phyloP scores from a whole-genome alignment of 2,329 filamentous ascomycete species.

The Paecilomyces formosus region DNA sequence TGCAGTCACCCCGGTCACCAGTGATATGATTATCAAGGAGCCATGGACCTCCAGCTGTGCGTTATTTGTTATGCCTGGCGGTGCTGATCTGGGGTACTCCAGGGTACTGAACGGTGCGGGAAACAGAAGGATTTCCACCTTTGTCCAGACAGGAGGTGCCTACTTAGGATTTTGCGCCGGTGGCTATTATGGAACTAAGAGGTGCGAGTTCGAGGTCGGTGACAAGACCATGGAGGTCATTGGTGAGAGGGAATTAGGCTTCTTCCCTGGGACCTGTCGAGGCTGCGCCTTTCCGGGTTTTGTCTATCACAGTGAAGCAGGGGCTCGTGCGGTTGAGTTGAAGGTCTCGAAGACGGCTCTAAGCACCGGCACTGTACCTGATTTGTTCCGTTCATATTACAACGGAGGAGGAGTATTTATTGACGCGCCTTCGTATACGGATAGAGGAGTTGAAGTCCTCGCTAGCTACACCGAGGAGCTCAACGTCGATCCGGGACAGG shows the following conservation, averaged over 20 bases:
- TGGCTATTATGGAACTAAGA: slow-evolving; percentile 75
- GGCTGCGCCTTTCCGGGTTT: slow-evolving; percentile 87
- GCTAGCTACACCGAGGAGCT: slow-evolving; percentile 71
- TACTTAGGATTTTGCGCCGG: slow-evolving; percentile 93
- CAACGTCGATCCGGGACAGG: slow-evolving; percentile 66
- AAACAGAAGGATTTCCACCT: slow-evolving; percentile 76
- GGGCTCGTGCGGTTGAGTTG: slow-evolving; percentile 65
- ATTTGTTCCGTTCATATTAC: slow-evolving; percentile 70
- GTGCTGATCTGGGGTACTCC: slow-evolving; percentile 90
- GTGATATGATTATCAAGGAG: slow-evolving; percentile 74
- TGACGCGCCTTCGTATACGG: slow-evolving; percentile 57
- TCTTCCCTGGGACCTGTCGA: slow-evolving; percentile 80
- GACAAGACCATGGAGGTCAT: slow-evolving; percentile 75
- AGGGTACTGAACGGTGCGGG: slow-evolving; percentile 78
- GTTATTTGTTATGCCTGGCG: slow-evolving; percentile 84
- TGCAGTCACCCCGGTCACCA: slow-evolving; percentile 78
- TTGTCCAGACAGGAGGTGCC: slow-evolving; percentile 73
- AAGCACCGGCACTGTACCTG: slow-evolving; percentile 45
- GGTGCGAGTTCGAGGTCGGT: slow-evolving; percentile 89
- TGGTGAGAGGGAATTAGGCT: slow-evolving; percentile 74
- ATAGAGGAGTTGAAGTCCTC: slow-evolving; percentile 67
- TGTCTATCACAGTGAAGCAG: slow-evolving; percentile 78
- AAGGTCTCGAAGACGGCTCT: slow-evolving; percentile 57
- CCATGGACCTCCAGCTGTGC: slow-evolving; percentile 85
- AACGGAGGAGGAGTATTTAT: slow-evolving; percentile 95